Percentiles rank a stretch among this genome's conserved stretches.
Evolutionary conservation across 2,329 filamentous ascomycete species (phyloP).

Genomic region (Aspergillus transmontanensis): DNA sequence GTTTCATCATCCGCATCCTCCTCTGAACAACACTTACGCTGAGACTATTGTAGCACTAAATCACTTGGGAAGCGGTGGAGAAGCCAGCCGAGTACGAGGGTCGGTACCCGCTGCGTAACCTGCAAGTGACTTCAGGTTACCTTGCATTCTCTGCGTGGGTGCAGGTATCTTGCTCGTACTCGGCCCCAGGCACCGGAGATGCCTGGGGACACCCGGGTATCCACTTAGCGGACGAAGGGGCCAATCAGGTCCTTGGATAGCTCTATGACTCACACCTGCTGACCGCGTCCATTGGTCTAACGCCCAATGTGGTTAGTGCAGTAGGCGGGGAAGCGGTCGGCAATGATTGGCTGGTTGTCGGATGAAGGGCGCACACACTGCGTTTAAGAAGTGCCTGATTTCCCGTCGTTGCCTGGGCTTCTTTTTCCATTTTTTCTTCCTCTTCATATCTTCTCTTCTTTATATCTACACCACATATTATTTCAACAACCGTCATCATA

Average conservation of each 20-base stretch:
- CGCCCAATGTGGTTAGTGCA: slow-evolving; percentile 11
- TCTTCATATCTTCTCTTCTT: slow-evolving; percentile 11
- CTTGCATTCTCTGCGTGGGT: not conserved
- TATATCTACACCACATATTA: slow-evolving; percentile 10
- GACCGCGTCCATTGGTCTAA: slow-evolving; percentile 17
- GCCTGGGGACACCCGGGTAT: slow-evolving; percentile 16
- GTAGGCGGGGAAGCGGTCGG: slow-evolving; percentile 15
- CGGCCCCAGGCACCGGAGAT: slow-evolving; percentile 8
- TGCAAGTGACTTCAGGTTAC: not conserved
- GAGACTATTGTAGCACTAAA: not conserved
- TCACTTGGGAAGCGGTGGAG: slow-evolving; percentile 1
- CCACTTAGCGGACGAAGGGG: not conserved
- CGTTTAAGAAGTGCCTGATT: slow-evolving; percentile 45
- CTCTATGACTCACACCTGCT: slow-evolving; percentile 43
- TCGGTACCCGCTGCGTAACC: not conserved
- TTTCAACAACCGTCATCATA: slow-evolving; percentile 21
- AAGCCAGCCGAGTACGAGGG: slow-evolving; percentile 13
- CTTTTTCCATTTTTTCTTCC: slow-evolving; percentile 21
- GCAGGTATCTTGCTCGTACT: slow-evolving; percentile 5
- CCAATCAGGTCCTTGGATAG: slow-evolving; percentile 28
- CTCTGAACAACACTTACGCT: not conserved
- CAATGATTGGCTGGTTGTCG: slow-evolving; percentile 29
- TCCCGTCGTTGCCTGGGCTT: slow-evolving; percentile 39
- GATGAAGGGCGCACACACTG: slow-evolving; percentile 23
- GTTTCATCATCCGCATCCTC: slow-evolving; percentile 8